Evolutionary conservation across 2,329 filamentous ascomycete species (phyloP), one percentile per base, ranked within the genome.

Genomic region (Cryphonectria nitschkei): DNA sequence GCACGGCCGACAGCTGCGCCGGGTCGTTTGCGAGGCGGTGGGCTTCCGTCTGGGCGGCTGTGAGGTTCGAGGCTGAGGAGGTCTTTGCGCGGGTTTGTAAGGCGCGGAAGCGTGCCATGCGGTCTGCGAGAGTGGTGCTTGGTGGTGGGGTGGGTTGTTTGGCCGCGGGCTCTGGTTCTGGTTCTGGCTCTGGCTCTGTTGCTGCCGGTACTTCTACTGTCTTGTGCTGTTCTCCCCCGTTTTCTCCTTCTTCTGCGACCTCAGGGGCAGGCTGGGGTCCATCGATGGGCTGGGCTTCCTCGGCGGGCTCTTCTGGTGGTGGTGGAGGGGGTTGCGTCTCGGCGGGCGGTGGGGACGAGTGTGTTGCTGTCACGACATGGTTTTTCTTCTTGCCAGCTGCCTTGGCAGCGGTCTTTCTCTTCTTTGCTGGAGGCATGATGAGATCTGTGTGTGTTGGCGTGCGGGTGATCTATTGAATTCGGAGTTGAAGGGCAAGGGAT

Each of bases 91-190:
- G 92, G 37, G 92, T 92, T 81, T 97, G 90, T 22, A 98, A 89
- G 3, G 93, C 92, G 79, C 94, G 95, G 85, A 98, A 98, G 74
- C 93, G 90, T 65, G 93, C 93, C 81, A 90, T 84, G 69, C 94
- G 89, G 69, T 95, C 92, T 75, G 89, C 83, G 41, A 87, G 83
- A 75, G 87, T 87, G 39, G 79, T 75, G 26, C 81, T 77, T n/a
- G 61, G 62, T 26, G 43, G 63, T 3, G 43, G 63, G 41, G 29
- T 65, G 43, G 63, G 29, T 16, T 32, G 14, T 34, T 52, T 50
- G 50, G 54, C 19, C 14, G 63, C n/a, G 26, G 63, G 41, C 19
- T 65, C 63, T 29, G 43, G 22, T 14, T 39, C 62, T 8, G 68
- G 62, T 46, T 37, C n/a, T 39, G 71, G 26, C 14, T 60, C 65